phyloP scores from a whole-genome alignment of 2,329 filamentous ascomycete species.

The Nakataea oryzae region DNA sequence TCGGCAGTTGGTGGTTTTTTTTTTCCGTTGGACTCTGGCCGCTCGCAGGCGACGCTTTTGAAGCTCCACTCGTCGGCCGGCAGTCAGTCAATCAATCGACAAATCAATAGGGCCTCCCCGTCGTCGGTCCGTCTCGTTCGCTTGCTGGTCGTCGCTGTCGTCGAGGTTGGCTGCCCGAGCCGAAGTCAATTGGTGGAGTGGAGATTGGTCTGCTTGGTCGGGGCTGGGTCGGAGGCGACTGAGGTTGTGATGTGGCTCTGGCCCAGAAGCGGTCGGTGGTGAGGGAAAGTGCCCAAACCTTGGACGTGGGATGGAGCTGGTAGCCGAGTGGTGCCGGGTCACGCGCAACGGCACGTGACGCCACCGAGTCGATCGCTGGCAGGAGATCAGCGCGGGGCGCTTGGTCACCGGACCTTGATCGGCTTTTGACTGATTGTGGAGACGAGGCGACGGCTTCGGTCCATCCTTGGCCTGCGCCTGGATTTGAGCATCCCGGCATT shows the following conservation, averaged over 20 bases:
- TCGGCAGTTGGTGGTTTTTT: neutral
- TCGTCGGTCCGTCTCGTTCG: neutral
- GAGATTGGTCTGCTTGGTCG: conserved; percentile 1
- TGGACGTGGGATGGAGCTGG: neutral
- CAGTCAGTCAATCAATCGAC: no score
- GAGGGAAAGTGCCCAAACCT: neutral
- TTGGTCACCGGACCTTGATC: no score
- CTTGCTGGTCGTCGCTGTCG: neutral
- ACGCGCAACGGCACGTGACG: neutral
- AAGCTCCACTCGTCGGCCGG: no score
- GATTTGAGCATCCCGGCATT: no score
- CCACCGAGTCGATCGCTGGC: no score
- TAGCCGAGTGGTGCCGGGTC: neutral
- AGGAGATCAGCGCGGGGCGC: no score
- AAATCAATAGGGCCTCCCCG: neutral
- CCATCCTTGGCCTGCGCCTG: no score
- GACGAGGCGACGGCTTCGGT: no score
- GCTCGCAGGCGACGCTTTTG: no score
- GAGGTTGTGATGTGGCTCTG: neutral
- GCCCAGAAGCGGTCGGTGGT: neutral
- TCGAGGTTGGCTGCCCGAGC: neutral
- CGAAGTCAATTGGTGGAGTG: neutral
- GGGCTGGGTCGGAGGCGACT: neutral
- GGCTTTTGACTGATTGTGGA: no score
- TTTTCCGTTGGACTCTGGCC: neutral